Evolutionary conservation across 176 grass and related monocot genomes (phyloP), one percentile per base, ranked within the genome.

Genomic region (Aegilops bicornis): DNA sequence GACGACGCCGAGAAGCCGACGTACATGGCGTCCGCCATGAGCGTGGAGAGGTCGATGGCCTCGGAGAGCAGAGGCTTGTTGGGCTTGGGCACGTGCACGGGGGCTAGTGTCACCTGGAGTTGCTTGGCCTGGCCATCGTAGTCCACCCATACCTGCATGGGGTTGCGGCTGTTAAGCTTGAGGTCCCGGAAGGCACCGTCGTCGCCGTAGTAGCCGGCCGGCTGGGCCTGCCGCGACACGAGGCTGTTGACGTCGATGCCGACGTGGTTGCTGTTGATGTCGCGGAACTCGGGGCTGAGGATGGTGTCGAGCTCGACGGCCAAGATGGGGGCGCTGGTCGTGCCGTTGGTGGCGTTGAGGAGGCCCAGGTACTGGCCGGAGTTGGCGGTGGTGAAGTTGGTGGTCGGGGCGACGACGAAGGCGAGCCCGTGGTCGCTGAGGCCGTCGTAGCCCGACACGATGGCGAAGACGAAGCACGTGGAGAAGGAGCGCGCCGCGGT

Each of bases 211-310:
- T 77, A 70, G 2, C 60, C 80, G 3, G 33, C 86, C n/a, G 19
- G 10, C 17, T 22, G 1, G 9, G 80, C 43, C 30, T 33, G 27
- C 39, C 10, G 7, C 42, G 86, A 88, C 40, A 1, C 69, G 56
- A 97, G 73, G 85, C 75, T 88, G 42, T 95, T 89, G 64, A 91
- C 81, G 78, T 92, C 86, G 62, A 95, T 50, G 17, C 93, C 90
- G 2, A 94, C 73, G 27, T 91, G 87, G 64, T 91, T 94, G n/a
- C 40, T 42, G 40, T 42, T 42, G 40, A 42, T 42, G 40, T 42
- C 40, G 2, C 40, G 40, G 40, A 42, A 42, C 40, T 83, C 80
- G 4, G 23, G 22, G 63, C 39, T 70, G 63, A 58, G 7, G 30
- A 88, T 82, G 42, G 70, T 88, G 80, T 88, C 80, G 47, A 88